A percentile compares a stretch with the other conserved stretches of the same genome.
These are phyloP conservation scores for Pseudoscleropodium purum DNA, from an alignment of 225 moss, liverwort and hornwort genomes.

Conservation along the genomic window DNA sequence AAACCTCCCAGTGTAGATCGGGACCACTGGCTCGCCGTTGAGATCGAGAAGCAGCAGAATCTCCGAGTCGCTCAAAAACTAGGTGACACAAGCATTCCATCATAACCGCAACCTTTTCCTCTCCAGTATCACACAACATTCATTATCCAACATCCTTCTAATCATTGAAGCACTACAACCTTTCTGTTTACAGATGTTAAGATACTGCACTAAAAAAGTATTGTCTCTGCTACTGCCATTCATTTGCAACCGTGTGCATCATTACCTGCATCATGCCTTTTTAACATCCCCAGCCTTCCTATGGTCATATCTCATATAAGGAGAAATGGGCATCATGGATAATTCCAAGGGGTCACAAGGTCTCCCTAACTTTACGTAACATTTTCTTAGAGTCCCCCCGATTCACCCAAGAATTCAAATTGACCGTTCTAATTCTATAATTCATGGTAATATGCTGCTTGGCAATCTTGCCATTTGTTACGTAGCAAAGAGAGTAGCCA, in stretches of 20 bases:
- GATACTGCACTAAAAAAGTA: background rate
- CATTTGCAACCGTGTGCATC: background rate
- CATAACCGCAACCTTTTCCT: background rate
- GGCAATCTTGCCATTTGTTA: background rate
- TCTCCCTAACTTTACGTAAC: background rate
- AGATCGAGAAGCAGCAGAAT: slow-evolving; percentile 16
- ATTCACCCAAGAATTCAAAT: background rate
- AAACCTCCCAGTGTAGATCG: background rate
- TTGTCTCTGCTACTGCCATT: background rate
- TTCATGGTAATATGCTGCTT: background rate
- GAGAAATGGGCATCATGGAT: background rate
- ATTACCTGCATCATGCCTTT: background rate
- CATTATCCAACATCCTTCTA: background rate
- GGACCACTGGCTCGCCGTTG: slow-evolving; percentile 6
- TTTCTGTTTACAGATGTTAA: background rate
- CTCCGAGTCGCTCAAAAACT: slow-evolving; percentile 7
- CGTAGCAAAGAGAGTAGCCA: background rate
- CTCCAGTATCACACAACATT: background rate
- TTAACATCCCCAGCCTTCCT: background rate
- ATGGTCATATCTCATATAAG: no score
- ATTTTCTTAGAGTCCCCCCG: background rate
- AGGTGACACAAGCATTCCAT: slow-evolving; percentile 10
- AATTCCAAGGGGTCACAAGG: background rate
- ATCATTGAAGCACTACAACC: background rate
- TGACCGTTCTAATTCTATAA: background rate